Conservation (phyloP, 352 stramenopile genomes). For the Globisporangium lucens region DNA sequence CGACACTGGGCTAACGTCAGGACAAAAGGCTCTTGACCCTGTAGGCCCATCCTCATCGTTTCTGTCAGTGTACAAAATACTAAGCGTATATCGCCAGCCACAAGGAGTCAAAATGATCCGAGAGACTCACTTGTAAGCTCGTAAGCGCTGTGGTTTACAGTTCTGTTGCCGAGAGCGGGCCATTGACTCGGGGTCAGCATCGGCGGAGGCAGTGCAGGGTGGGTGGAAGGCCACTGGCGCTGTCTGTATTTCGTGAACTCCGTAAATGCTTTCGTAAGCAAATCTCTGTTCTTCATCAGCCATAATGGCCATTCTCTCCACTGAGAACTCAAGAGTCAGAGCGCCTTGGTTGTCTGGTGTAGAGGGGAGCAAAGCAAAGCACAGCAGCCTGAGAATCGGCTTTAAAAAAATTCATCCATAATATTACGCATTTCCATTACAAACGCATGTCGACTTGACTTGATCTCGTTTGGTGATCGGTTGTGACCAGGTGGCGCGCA, state of each 20-base stretch:
- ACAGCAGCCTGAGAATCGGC: background rate
- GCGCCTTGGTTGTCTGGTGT: no score
- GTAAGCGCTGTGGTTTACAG: background rate
- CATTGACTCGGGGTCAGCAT: background rate
- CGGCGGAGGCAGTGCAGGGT: no score
- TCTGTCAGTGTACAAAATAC: background rate
- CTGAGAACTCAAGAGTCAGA: no score
- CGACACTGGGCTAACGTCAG: no score
- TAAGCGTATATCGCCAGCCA: background rate
- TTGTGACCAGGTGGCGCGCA: background rate
- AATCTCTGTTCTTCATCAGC: background rate
- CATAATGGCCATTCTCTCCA: no score
- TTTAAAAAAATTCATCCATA: background rate
- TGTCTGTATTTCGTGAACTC: no score
- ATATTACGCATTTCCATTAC: background rate
- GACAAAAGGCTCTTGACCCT: no score
- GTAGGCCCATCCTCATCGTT: background rate
- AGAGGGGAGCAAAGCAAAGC: background rate
- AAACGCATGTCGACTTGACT: background rate
- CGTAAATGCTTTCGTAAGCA: background rate
- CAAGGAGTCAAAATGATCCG: background rate
- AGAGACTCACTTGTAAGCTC: background rate
- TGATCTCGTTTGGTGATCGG: background rate
- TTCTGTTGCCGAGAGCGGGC: background rate
- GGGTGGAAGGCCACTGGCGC: background rate